Evolutionary conservation across 2,329 filamentous ascomycete species (phyloP), one percentile per base, ranked within the genome.

Genomic region (Hypoxylon sp.): DNA sequence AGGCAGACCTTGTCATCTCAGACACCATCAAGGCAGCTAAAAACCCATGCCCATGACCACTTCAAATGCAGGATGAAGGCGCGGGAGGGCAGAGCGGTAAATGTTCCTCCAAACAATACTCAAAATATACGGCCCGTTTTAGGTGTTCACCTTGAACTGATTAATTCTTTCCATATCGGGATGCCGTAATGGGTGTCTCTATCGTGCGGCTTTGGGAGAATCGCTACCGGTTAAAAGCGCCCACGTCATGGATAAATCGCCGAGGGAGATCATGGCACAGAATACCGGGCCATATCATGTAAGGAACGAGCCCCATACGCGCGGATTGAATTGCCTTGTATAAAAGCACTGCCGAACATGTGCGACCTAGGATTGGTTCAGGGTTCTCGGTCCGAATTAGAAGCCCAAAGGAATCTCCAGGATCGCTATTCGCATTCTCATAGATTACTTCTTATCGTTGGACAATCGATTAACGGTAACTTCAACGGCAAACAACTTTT

Each of bases 371-470:
- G 47, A 65, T 63, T 70, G 51, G 61, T 34, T 51, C 48, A 61
- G 67, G 63, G 12, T 70, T 52, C 56, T 74, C 70, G 70, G 70
- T 65, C 68, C 70, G 71, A 74, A 65, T 68, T 32, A 63, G 61
- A 47, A 56, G 47, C 34, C 60, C 58, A 61, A 68, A 46, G 59
- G 56, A 41, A 37, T 30, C 34, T 59, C 34, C 3, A 52, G 12
- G 34, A 21, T 48, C 43, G 51, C 55, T 52, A 52, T 54, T 54
- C 34, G 45, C 59, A 58, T 43, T 29, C 25, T 48, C 34, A 52
- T 61, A 70, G 51, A 70, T 68, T 68, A 55, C 55, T 53, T 47
- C 45, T 54, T 46, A 48, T 59, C 45, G 32, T 54, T 48, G 46
- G 46, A 56, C 23, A 48, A 48, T 39, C 32, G 19, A 59, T 30